phyloP scores from a whole-genome alignment of 2,329 filamentous ascomycete species.

The Pseudophaeomoniella oleicola region DNA sequence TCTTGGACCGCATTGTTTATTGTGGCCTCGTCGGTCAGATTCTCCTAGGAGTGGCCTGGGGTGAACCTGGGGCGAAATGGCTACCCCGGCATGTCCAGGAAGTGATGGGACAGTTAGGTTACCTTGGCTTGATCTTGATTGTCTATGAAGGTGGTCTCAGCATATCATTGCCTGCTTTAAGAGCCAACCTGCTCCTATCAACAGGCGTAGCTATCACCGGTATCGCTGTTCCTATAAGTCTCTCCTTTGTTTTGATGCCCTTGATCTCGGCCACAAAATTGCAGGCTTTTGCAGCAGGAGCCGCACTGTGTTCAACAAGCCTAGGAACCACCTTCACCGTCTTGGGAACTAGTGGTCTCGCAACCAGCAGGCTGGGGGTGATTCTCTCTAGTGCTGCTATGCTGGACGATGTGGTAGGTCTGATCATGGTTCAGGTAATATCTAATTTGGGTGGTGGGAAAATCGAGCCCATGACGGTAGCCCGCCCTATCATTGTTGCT shows the following conservation, averaged over 20 bases:
- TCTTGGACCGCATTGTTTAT: conserved; percentile 46
- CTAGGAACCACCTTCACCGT: conserved; percentile 58
- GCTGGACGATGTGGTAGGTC: conserved; percentile 66
- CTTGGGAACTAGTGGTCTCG: conserved; percentile 44
- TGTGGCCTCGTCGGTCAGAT: conserved; percentile 62
- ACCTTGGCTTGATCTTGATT: conserved; percentile 56
- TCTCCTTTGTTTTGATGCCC: conserved; percentile 46
- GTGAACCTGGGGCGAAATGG: conserved; percentile 49
- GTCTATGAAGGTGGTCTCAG: conserved; percentile 56
- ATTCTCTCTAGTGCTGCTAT: conserved; percentile 61
- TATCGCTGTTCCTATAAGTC: conserved; percentile 45
- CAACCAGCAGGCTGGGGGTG: conserved; percentile 39
- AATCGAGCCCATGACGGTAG: conserved; percentile 26
- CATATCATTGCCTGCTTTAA: conserved; percentile 38
- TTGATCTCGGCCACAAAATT: conserved; percentile 37
- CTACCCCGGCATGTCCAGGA: conserved; percentile 38
- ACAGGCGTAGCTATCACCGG: conserved; percentile 50
- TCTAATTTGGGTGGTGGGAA: conserved; percentile 41
- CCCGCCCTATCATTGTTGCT: conserved; percentile 38
- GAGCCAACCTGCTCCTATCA: conserved; percentile 47
- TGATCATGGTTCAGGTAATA: conserved; percentile 66
- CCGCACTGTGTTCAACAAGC: conserved; percentile 59
- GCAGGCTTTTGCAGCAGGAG: conserved; percentile 58
- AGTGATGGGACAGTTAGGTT: conserved; percentile 51
- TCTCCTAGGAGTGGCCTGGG: conserved; percentile 55